Evolutionary conservation across 768 basidiomycete genomes (phyloP).

Genomic region (Coprinopsis strossmayeri): DNA sequence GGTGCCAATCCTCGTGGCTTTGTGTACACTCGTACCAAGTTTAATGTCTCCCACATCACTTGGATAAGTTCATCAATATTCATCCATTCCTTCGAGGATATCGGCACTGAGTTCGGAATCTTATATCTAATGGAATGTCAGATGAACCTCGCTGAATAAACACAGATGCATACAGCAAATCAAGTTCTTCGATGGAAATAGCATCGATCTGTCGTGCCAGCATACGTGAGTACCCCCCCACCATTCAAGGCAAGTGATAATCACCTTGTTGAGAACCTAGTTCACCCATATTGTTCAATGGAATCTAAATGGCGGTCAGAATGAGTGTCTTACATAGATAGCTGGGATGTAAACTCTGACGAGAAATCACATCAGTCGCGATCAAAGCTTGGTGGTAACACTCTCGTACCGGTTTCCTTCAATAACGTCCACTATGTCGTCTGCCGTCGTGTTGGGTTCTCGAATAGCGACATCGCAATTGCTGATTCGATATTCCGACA

Average conservation of each 20-base stretch:
- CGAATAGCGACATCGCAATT: conserved; percentile 92
- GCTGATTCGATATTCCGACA: conserved; percentile 87
- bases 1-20: conserved; percentile 89
- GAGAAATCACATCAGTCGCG: too few species aligned
- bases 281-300: too few species aligned
- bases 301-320: too few species aligned
- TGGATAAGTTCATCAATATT: conserved; percentile 94
- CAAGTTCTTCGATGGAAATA: conserved; percentile 96
- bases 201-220: conserved; percentile 72
- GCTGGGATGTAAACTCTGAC: conserved; percentile 92
- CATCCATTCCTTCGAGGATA: conserved; percentile 92
- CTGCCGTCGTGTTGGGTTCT: conserved; percentile 85
- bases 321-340: conserved; percentile 60
- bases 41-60: conserved; percentile 89
- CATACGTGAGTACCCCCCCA: background rate
- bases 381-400: too few species aligned
- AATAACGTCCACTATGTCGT: conserved; percentile 95
- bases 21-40: conserved; percentile 94
- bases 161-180: conserved; percentile 57
- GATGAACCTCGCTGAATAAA: background rate
- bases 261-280: conserved; percentile 82
- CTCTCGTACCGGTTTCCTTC: conserved; percentile 82
- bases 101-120: conserved; percentile 92
- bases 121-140: conserved; percentile 60
- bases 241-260: background rate